Evolutionary conservation across 2,329 filamentous ascomycete species (phyloP), one percentile per base, ranked within the genome.

Genomic region (Falciphora oryzae): DNA sequence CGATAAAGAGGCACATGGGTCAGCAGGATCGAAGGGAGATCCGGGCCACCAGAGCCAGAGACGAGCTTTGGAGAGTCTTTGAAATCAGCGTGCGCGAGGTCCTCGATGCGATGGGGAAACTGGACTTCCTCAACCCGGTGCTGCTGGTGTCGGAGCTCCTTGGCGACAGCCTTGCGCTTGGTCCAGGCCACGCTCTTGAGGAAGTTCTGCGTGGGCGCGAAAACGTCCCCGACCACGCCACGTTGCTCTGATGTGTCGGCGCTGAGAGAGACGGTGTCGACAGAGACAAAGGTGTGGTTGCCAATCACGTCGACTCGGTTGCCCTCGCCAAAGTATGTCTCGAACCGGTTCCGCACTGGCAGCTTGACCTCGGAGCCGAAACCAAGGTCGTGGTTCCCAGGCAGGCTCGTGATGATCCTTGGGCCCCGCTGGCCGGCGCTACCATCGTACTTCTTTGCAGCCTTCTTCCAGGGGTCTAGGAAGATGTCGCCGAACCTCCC

Each of bases 351-450:
- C 63, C 93, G 85, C 44, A 97, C 92, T 0, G 90, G 82, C 11
- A 89, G 74, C 73, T 97, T 92, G 61, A 99, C 88, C 59, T 93
- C 90, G 28, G 87, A 87, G 3, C 92, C 94, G 72, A 98, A 97
- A 0, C 95, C 95, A 57, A 98, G 76, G 74, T 99, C 95, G 74
- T 99, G 95, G 72, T 99, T 99, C 2, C 95, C 95, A 0, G 95
- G 95, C 65, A 99, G 74, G 72, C 90, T 94, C 25, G 91, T 87
- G 63, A 98, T 89, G 63, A 98, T 80, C 77, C 90, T 93, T 65
- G 91, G 84, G 6, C 90, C 89, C 35, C 85, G 82, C 68, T 88
- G 85, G 65, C 87, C 87, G 1, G 81, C 75, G 0, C 83, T 80
- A 0, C 87, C 77, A 5, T 29, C 29, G n/a, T 57, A 18, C 10